Percentiles rank a stretch among this genome's conserved stretches.
Evolutionary conservation across 2,329 filamentous ascomycete genomes (phyloP).

Genomic region (Calonectria multiphialidica): DNA sequence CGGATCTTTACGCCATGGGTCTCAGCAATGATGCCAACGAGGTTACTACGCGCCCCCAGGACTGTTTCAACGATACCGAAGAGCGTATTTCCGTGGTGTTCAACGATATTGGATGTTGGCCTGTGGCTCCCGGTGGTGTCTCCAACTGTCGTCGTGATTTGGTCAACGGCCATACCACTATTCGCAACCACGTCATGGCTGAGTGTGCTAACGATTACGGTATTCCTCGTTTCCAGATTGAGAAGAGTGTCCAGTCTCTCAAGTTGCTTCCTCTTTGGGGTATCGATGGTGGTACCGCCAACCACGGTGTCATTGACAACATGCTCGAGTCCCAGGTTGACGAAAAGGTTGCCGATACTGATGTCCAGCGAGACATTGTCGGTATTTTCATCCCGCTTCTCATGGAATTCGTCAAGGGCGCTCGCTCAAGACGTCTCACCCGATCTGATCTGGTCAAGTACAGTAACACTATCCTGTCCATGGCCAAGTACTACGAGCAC

Average conservation of each 20-base stretch:
- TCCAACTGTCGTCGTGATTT: conserved; percentile 36
- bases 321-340: conserved; percentile 32
- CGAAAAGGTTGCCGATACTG: conserved; percentile 30
- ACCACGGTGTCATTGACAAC: conserved; percentile 34
- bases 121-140: conserved; percentile 32
- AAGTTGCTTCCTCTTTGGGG: conserved; percentile 36
- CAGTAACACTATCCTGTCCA: conserved; percentile 30
- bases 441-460: conserved; percentile 32
- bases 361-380: conserved; percentile 23
- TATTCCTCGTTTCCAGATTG: conserved; percentile 34
- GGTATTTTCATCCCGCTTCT: conserved; percentile 29
- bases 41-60: conserved; percentile 29
- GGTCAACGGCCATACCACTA: conserved; percentile 35
- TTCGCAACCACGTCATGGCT: conserved; percentile 34
- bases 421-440: conserved; percentile 27
- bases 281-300: conserved; percentile 32
- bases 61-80: conserved; percentile 31
- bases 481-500: conserved; percentile 35
- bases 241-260: conserved; percentile 36
- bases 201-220: conserved; percentile 37
- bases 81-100: conserved; percentile 32
- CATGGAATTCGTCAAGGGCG: conserved; percentile 33
- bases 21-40: conserved; percentile 35
- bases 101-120: conserved; percentile 37
- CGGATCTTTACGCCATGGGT: conserved; percentile 36